Percentiles rank a stretch among this genome's conserved stretches.
These are phyloP conservation scores for Bruguiera hainesii DNA, from an alignment of 441 rosid species.

Conservation along the genomic window DNA sequence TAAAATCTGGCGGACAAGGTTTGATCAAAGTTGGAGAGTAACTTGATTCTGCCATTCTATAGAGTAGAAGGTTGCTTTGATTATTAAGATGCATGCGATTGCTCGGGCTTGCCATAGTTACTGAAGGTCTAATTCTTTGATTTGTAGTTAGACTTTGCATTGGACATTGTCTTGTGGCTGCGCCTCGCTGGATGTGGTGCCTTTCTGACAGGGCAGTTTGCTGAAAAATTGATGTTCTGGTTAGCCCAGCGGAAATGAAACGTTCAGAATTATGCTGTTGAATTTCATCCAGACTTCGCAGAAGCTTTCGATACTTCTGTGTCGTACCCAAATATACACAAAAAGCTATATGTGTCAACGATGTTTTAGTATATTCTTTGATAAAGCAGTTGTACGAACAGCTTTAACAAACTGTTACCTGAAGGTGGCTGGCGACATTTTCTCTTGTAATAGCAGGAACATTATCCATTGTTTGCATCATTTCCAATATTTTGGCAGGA, in stretches of 20 bases:
- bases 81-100: not conserved
- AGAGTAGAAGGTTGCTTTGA: not conserved
- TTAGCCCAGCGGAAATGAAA: not conserved
- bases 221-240: not conserved
- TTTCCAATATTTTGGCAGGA: conserved; percentile 40
- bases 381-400: not conserved
- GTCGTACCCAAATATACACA: too few species aligned
- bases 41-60: not conserved
- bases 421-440: conserved; percentile 43
- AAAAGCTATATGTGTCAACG: not conserved
- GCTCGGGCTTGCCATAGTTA: not conserved
- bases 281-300: conserved; percentile 10
- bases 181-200: not conserved
- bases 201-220: conserved; percentile 1
- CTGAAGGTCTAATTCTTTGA: not conserved
- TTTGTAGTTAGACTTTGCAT: not conserved
- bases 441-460: conserved; percentile 29
- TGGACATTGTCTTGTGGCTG: conserved; percentile 1
- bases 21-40: not conserved
- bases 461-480: conserved; percentile 28
- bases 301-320: conserved; percentile 33
- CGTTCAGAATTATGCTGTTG: not conserved
- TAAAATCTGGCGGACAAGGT: conserved; percentile 2
- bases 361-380: not conserved
- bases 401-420: conserved; percentile 17